Evolutionary conservation across 805 yeast species (phyloP).

Genomic region (Kluyveromyces nonfermentans): DNA sequence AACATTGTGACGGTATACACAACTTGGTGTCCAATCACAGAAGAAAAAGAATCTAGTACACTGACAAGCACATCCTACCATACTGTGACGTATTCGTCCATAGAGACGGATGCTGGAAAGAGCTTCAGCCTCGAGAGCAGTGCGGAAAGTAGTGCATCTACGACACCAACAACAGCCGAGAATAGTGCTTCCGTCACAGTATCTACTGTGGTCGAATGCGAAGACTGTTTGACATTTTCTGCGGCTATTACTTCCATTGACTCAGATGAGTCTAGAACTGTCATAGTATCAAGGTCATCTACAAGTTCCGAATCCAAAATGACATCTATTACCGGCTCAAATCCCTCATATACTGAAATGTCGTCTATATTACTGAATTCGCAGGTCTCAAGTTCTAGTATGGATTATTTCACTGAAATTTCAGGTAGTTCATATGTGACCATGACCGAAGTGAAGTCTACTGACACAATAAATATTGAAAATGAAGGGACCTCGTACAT

Average conservation of each 20-base stretch:
- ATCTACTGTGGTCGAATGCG: no score
- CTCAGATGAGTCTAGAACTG: background rate
- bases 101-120: no score
- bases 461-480: background rate
- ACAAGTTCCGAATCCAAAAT: background rate
- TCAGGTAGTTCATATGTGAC: background rate
- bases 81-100: no score
- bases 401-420: background rate
- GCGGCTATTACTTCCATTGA: background rate
- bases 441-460: background rate
- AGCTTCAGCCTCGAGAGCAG: no score
- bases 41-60: background rate
- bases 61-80: background rate
- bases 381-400: no score
- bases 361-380: no score
- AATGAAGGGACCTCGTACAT: background rate
- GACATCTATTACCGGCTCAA: background rate
- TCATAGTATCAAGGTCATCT: background rate
- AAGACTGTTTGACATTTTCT: background rate
- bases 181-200: no score
- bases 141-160: no score
- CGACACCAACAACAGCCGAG: no score
- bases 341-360: background rate
- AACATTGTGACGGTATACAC: slow-evolving; percentile 22
- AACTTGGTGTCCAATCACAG: slow-evolving; percentile 12